Evolutionary conservation across 192 early-diverging fungal species (phyloP), one percentile per base, ranked within the genome.

Genomic region (Coemansia sp.): DNA sequence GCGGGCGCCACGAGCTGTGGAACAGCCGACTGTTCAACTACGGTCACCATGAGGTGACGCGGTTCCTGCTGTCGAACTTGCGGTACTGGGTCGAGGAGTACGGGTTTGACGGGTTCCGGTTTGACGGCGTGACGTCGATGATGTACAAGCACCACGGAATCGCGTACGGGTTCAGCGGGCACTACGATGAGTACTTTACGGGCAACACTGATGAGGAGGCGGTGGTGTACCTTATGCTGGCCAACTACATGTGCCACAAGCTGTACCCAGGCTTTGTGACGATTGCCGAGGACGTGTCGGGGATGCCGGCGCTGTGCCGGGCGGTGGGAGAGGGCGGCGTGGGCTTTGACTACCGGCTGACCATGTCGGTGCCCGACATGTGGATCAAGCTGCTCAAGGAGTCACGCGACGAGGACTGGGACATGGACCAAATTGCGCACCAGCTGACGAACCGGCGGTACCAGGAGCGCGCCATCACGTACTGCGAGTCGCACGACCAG

Each of bases 331-430:
- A 98, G 64, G 93, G 95, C 40, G 95, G 95, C 25, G 74, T 94
- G 21, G 95, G 95, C 0, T 98, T 98, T 60, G 95, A 98, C 68
- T 98, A 96, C 65, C 85, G 95, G 21, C 77, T 98, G 18, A 85
- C 83, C 1, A 98, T 98, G 95, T 91, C 95, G 22, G 73, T 96
- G 22, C 95, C 95, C 1, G 95, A 98, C 69, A 98, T 92, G 89
- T 98, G 95, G 95, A 98, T 98, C 80, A 98, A 96, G 75, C 44
- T 94, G 48, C 69, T 98, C 37, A 98, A 98, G 63, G 92, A 98
- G 63, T 71, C 80, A 58, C 59, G 56, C 10, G 94, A 97, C 48
- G 91, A 94, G 59, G 86, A 93, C 49, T 97, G 94, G 94, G 67
- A 88, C 33, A 87, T 98, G 75, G 86, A 78, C 30, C 67, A 87